Conservation (phyloP, 805 yeast species). For the Schwanniomyces pseudopolymorphus region DNA sequence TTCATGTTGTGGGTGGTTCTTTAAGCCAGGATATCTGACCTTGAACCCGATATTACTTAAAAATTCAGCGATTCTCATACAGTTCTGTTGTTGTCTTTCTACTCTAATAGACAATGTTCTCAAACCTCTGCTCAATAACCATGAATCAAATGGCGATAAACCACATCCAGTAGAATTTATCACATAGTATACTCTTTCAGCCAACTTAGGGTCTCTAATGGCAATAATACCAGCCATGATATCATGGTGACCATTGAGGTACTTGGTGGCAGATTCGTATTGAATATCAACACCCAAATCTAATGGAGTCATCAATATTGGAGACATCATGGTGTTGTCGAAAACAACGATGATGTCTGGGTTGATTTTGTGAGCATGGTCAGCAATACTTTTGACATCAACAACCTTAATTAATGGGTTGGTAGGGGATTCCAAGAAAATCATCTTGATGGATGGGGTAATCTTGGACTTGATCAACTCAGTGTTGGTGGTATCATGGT, state of each 20-base stretch:
- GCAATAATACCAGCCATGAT: conserved; percentile 95
- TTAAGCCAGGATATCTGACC: conserved; percentile 84
- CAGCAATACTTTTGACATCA: conserved; percentile 68
- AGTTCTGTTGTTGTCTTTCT: conserved; percentile 84
- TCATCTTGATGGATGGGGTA: conserved; percentile 62
- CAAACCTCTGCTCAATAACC: conserved; percentile 86
- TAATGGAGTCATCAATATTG: conserved; percentile 79
- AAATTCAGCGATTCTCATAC: conserved; percentile 72
- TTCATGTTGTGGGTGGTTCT: conserved; percentile 77
- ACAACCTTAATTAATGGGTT: conserved; percentile 89
- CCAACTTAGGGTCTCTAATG: conserved; percentile 59
- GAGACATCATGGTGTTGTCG: conserved; percentile 97
- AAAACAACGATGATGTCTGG: conserved; percentile 77
- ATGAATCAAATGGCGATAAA: conserved; percentile 86
- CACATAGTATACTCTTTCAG: conserved; percentile 68
- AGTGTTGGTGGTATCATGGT: conserved; percentile 78
- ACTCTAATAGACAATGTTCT: conserved; percentile 84
- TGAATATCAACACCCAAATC: conserved; percentile 88
- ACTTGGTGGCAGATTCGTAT: conserved; percentile 92
- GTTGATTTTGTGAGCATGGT: conserved; percentile 62
- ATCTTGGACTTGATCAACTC: conserved; percentile 59
- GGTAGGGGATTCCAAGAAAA: conserved; percentile 88
- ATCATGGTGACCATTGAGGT: conserved; percentile 92
- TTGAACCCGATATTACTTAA: conserved; percentile 66
- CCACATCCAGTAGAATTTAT: conserved; percentile 93